Evolutionary conservation across 371 early-diverging fungal species (phyloP), one percentile per base, ranked within the genome.

Genomic region (Thermomucor indicae-seudaticae): DNA sequence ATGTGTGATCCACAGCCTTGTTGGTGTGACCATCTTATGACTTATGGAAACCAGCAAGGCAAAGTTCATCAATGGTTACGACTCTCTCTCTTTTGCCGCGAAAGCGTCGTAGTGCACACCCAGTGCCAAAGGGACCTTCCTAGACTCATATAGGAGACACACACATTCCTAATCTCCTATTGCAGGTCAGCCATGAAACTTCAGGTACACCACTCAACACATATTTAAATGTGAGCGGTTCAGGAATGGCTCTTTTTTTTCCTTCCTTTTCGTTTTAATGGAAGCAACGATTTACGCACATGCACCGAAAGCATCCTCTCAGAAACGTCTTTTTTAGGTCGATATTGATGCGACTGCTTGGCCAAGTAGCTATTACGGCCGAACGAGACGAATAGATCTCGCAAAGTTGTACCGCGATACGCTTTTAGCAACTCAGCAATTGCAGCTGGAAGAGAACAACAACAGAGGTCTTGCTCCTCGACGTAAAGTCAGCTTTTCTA

Each of bases 341-440:
- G 69, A 60, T 81, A 83, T 72, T 11, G 60, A 60, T 28, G 20
- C 47, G 7, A 20, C 55, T 5, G 61, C 61, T 31, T 61, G 61
- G 61, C 61, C 61, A n/a, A 61, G 61, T 23, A 61, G 61, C 30
- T 61, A 61, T 29, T 55, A 61, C 27, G 56, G 61, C 19, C 56
- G 49, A 2, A 56, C 53, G 20, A 32, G 48, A 20, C 56, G 56
- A 30, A 49, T 61, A 8, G 61, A 61, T 43, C 44, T 61, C 22
- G 56, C 51, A 11, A 51, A 61, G 41, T 42, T 61, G 6, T 58
- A 53, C 38, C 28, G 34, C 16, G 58, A 58, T 19, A 58, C 51
- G 8, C 34, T 58, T 23, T 6, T 49, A 1, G 39, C 46, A 40
- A 35, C 48, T 27, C 47, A 51, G 11, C 37, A 47, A 12, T 31